Conservation (phyloP, 139 green algal genomes). For the Dunaliella sp. region DNA sequence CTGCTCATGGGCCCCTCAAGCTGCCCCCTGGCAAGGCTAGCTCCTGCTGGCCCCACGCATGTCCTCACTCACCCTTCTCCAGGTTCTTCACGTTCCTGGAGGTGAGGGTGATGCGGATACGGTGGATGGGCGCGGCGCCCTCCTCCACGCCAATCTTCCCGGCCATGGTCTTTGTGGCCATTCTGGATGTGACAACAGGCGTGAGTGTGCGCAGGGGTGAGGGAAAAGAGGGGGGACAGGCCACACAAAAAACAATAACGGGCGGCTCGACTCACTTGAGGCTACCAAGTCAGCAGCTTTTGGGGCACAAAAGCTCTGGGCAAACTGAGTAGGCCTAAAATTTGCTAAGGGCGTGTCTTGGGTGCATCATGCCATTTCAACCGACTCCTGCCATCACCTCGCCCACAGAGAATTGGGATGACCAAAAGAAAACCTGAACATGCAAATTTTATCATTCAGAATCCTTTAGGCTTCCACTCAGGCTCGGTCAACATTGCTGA, state of each 20-base stretch:
- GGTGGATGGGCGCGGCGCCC: slow-evolving; percentile 81
- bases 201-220: too few species aligned
- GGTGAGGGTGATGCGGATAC: slow-evolving; percentile 99
- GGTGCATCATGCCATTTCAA: too few species aligned
- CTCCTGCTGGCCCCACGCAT: too few species aligned
- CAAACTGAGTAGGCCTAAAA: not conserved
- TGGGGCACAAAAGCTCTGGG: not conserved
- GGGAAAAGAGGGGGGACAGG: too few species aligned
- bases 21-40: too few species aligned
- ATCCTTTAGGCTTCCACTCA: too few species aligned
- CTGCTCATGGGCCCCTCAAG: not conserved
- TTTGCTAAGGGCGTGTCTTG: too few species aligned
- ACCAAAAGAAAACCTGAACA: too few species aligned
- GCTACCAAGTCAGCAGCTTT: not conserved
- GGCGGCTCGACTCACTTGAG: not conserved
- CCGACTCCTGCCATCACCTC: too few species aligned
- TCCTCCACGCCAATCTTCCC: slow-evolving; percentile 64
- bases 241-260: not conserved
- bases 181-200: slow-evolving; percentile 10
- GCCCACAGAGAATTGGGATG: too few species aligned
- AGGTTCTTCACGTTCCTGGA: slow-evolving; percentile 94
- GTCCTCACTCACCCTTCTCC: slow-evolving; percentile 83
- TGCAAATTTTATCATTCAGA: too few species aligned
- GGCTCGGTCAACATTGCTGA: too few species aligned
- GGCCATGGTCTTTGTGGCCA: slow-evolving; percentile 37